Conservation (phyloP, 2,329 filamentous ascomycete genomes). For the Chaetomiaceae sp. region DNA sequence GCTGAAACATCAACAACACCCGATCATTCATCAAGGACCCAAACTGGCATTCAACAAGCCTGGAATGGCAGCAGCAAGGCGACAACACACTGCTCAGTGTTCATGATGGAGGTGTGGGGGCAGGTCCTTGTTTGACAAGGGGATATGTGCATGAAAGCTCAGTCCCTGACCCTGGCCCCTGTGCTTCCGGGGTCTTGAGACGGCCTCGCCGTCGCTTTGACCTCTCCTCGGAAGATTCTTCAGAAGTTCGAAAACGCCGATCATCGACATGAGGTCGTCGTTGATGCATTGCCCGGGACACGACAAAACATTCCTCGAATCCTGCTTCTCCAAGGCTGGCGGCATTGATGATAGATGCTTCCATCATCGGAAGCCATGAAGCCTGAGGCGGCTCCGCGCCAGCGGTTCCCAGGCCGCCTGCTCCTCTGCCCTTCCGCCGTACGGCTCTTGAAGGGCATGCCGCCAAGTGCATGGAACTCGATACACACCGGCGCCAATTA, state of each 20-base stretch:
- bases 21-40: not conserved
- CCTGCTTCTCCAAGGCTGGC: slow-evolving; percentile 4
- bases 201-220: slow-evolving; percentile 23
- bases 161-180: slow-evolving; percentile 14
- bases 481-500: slow-evolving; percentile 17
- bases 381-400: not conserved
- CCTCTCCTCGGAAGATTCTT: slow-evolving; percentile 28
- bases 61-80: not conserved
- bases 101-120: slow-evolving; percentile 6
- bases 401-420: not conserved
- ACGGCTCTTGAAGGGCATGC: not conserved
- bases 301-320: slow-evolving; percentile 8
- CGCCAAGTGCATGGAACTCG: slow-evolving; percentile 11
- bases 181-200: not conserved
- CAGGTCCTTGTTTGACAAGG: not conserved
- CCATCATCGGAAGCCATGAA: slow-evolving; percentile 22
- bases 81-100: not conserved
- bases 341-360: slow-evolving; percentile 20
- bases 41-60: not conserved
- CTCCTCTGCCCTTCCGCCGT: not conserved
- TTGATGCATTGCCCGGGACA: not conserved
- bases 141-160: slow-evolving; percentile 10
- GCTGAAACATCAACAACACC: not conserved
- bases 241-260: slow-evolving; percentile 26
- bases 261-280: slow-evolving; percentile 16